Conservation (phyloP, 495 filamentous ascomycete genomes). For the Neurospora sp. region DNA sequence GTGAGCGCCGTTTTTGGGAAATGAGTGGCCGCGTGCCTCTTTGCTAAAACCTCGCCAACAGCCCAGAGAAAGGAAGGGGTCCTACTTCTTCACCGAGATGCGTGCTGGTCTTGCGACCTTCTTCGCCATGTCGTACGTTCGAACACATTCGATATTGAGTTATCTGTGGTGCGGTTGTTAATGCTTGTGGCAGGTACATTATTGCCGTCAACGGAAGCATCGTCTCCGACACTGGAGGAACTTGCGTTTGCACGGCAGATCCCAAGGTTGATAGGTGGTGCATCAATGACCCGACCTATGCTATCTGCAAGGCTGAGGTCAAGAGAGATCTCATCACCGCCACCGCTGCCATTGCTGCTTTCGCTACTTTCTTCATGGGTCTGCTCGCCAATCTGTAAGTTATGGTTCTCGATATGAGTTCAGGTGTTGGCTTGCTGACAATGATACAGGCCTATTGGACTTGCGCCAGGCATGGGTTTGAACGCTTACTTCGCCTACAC, state of each 20-base stretch:
- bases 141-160: conserved; percentile 9
- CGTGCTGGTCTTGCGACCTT: conserved; percentile 73
- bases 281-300: conserved; percentile 47
- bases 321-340: conserved; percentile 70
- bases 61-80: conserved; percentile 59
- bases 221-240: conserved; percentile 47
- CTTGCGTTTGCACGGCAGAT: conserved; percentile 54
- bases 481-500: conserved; percentile 81
- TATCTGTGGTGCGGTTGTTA: neutral
- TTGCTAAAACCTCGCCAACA: conserved; percentile 42
- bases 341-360: conserved; percentile 65
- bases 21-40: neutral
- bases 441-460: conserved; percentile 51
- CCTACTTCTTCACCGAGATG: conserved; percentile 70
- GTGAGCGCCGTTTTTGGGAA: conserved; percentile 33
- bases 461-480: conserved; percentile 75
- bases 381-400: conserved; percentile 50
- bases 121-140: conserved; percentile 68
- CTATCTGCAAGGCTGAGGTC: conserved; percentile 53
- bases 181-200: conserved; percentile 38
- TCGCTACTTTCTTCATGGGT: conserved; percentile 66
- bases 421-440: conserved; percentile 4
- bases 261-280: conserved; percentile 28
- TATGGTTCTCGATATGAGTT: too few relatives aligned
- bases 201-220: conserved; percentile 63